Evolutionary conservation across 768 basidiomycete genomes (phyloP).

Genomic region (Hebeloma cylindrosporum): DNA sequence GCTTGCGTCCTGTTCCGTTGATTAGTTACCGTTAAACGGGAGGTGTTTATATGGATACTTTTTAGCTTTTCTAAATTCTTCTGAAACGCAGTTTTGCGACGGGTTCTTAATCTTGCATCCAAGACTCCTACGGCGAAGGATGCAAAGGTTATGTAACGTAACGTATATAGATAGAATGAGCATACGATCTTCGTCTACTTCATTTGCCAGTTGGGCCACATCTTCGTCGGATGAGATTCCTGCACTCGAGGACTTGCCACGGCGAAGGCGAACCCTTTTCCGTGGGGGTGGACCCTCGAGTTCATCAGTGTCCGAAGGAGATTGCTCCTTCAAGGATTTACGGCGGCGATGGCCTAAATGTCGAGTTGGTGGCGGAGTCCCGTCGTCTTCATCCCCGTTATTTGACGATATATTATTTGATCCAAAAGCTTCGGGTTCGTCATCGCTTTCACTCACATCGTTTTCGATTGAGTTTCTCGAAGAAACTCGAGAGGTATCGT

Average conservation of each 20-base stretch:
- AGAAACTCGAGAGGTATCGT: too few relatives aligned
- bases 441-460: too few relatives aligned
- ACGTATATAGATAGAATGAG: constrained; percentile 1
- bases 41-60: too few relatives aligned
- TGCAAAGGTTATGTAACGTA: too few relatives aligned
- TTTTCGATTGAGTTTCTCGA: too few relatives aligned
- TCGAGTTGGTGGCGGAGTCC: too few relatives aligned
- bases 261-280: constrained; percentile 16
- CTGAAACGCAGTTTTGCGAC: constrained; percentile 61
- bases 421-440: too few relatives aligned
- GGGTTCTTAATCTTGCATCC: constrained; percentile 58
- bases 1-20: constrained; percentile 18
- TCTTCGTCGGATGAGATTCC: constrained; percentile 14
- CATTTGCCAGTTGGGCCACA: constrained; percentile 30
- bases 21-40: too few relatives aligned
- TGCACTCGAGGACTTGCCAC: constrained; percentile 10
- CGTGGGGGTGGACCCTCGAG: constrained; percentile 1
- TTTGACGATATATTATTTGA: too few relatives aligned
- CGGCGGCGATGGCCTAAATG: too few relatives aligned
- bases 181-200: constrained; percentile 61
- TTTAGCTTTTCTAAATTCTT: constrained; percentile 65
- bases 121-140: constrained; percentile 53
- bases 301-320: neutral
- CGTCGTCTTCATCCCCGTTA: too few relatives aligned
- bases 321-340: too few relatives aligned